Conservation (phyloP, 345 rosid species). For the Hibiscus tridactylites region DNA sequence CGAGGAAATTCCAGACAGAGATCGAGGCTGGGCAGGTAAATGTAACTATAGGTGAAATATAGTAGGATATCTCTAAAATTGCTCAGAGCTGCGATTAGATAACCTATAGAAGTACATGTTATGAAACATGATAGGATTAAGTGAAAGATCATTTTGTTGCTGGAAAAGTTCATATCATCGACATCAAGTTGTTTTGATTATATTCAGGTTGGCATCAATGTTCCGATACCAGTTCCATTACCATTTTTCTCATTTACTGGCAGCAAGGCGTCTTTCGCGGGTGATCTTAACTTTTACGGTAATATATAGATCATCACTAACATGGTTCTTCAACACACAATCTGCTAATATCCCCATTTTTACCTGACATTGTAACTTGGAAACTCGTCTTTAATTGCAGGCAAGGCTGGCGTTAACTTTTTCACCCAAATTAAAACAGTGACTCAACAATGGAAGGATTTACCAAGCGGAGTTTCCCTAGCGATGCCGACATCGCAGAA, state of each 20-base stretch:
- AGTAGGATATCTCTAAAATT: neutral
- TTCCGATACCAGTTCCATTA: constrained; percentile 93
- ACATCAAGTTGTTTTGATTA: constrained; percentile 2
- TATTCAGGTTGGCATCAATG: constrained; percentile 82
- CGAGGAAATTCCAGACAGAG: constrained; percentile 89
- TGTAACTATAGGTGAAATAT: neutral
- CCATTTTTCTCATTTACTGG: constrained; percentile 98
- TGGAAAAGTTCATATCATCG: neutral
- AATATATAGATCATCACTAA: constrained; percentile 9
- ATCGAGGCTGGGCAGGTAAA: constrained; percentile 95
- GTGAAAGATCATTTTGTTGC: neutral
- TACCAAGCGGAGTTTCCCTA: constrained; percentile 67
- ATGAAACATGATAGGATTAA: neutral
- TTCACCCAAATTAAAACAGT: constrained; percentile 89
- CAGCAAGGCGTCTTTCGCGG: constrained; percentile 90
- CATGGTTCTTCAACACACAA: neutral
- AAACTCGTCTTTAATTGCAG: constrained; percentile 27
- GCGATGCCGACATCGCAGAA: constrained; percentile 97
- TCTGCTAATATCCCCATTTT: neutral
- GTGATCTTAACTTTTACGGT: constrained; percentile 97
- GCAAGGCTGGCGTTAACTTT: constrained; percentile 93
- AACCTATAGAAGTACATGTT: neutral
- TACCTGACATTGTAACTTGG: neutral
- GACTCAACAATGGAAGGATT: constrained; percentile 97
- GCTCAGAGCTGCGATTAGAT: neutral